Base-by-base conservation (phyloP, 257 asterid genomes). In the Nemophila menziesii region DNA sequence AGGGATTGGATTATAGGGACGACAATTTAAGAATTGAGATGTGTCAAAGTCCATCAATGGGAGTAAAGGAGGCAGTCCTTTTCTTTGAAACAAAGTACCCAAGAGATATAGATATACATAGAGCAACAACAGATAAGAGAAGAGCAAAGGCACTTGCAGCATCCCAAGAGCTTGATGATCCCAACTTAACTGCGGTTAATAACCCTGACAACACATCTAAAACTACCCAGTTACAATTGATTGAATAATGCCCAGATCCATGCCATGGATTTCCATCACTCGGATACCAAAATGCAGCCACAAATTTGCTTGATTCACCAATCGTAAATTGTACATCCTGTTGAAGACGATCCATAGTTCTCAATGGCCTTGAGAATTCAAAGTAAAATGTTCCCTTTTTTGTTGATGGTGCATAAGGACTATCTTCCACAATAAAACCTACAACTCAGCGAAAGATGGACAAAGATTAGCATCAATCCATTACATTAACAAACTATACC, bases 261-360 rank as follows among this genome's bases (percentile, higher is more conserved):
- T 77, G 92, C 94, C 94, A 83, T 13, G 92, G 74, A 19, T 67
- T 67, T 33, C 89, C 92, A 40, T 75, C 83, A 33, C 24, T 47
- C 0, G 89, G 92, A 49, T 73, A 76, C 94, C 92, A 83, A 44
- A 76, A 64, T 0, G 92, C 92, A 24, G 80, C 86, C 0, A 86
- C 77, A 48, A 83, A 79, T 47, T 74, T 79, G 76, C 94, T 77
- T 2, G 70, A 17, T 54, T 65, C 63, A 10, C 94, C 90, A 4
- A 83, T 72, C 10, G 66, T 76, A 67, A 79, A 83, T 44, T 83
- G 94, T 24, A 67, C 79, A 56, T 83, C 94, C 95, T 77, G 95
- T 63, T 80, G 95, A 58, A 77, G 80, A 61, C 55, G 92, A 58
- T 84, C 95, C 84, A 56, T 77, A 48, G 92, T 84, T 72, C 95